Evolutionary conservation across 495 filamentous ascomycete genomes (phyloP), one percentile per base, ranked within the genome.

Genomic region (Aspergillus carlsbadensis): DNA sequence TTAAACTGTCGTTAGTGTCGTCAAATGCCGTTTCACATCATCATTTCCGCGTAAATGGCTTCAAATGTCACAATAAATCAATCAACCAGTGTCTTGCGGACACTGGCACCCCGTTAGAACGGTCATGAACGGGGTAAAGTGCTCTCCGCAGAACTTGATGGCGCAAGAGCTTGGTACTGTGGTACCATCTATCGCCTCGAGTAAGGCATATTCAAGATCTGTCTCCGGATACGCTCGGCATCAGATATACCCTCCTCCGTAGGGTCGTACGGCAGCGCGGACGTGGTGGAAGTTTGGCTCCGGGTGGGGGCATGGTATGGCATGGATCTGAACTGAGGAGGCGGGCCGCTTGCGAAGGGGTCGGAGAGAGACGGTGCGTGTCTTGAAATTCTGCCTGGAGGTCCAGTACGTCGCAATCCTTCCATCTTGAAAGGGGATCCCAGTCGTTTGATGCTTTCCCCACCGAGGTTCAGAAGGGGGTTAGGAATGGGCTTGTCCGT

Each of bases 351-450:
- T 13, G 63, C 69, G 52, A 74, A 78, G 4, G 75, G 73, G 31
- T 79, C 76, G 1, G 75, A 78, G 18, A 75, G 59, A 8, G 74
- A 75, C 6, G 75, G 73, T 22, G 70, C 68, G 51, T 75, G 75
- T 57, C 71, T 61, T 22, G 63, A 59, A 29, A 61, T 63, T 41
- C 71, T 55, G 10, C 61, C 50, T 14, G 70, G 60, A 5, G 66
- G 58, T 13, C 65, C 64, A 15, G 64, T 60, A 46, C 68, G 69
- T 52, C 66, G 71, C 40, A 56, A 48, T 17, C 59, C 55, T 43
- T 79, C 73, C 10, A 71, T 53, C 31, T 71, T 72, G 65, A 83
- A 83, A 13, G 80, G 80, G 11, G 80, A 83, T 44, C 79, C 78
- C 40, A 83, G 67, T 40, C 78, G 75, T 48, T 74, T 78, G 36